A percentile compares a stretch with the other conserved stretches of the same genome.
Evolutionary conservation across 345 rosid genomes (phyloP).

Genomic region (Euphorbia pulcherrima): DNA sequence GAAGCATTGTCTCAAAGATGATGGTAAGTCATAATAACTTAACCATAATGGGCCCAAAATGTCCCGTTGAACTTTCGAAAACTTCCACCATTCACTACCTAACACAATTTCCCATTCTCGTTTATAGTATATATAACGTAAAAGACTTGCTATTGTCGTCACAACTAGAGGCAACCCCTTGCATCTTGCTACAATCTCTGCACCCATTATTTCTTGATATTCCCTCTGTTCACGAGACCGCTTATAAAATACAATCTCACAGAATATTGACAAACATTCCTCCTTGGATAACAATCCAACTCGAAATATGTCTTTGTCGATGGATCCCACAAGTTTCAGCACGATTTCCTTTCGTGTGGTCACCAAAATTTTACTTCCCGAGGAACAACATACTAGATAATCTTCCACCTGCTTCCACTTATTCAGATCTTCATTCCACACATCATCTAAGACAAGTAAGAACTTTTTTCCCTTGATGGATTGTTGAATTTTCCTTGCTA

Average conservation of each 20-base stretch:
- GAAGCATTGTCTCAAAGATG: no score
- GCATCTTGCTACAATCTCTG: neutral
- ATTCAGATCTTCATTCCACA: neutral
- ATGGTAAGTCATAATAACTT: no score
- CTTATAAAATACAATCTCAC: neutral
- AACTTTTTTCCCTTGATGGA: no score
- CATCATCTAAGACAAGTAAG: conserved; percentile 11
- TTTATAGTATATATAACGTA: neutral
- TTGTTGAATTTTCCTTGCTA: accelerated
- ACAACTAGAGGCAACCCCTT: conserved; percentile 4
- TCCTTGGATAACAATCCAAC: no score
- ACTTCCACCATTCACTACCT: conserved; percentile 8
- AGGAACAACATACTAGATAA: neutral
- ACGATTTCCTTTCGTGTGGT: neutral
- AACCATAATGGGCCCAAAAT: conserved; percentile 9
- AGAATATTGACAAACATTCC: neutral
- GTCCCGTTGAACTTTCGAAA: conserved; percentile 7
- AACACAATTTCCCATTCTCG: conserved; percentile 21
- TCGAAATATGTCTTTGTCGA: neutral
- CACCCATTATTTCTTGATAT: neutral
- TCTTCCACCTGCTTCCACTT: neutral
- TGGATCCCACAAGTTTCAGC: neutral
- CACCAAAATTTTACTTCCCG: conserved; percentile 3
- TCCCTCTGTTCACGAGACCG: accelerated
- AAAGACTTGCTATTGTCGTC: neutral